Conservation (phyloP, 108 stramenopile genomes). For the Pseudonitzschia pungens region DNA sequence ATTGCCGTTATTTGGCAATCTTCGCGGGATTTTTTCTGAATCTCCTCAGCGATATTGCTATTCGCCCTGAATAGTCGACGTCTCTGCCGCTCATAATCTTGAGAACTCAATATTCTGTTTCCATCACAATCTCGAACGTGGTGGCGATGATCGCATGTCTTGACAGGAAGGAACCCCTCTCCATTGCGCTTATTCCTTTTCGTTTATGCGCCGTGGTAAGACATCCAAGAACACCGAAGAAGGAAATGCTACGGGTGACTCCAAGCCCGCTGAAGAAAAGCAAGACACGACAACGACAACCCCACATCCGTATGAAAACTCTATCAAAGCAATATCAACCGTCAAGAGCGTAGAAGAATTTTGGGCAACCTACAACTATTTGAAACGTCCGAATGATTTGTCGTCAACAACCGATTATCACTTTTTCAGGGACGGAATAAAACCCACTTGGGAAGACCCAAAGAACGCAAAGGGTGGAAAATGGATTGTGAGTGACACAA, state of each 20-base stretch:
- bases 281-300: slow-evolving; percentile 5
- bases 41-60: no score
- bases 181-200: slow-evolving; percentile 59
- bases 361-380: slow-evolving; percentile 89
- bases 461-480: slow-evolving; percentile 90
- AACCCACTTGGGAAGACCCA: slow-evolving; percentile 97
- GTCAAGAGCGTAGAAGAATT: slow-evolving; percentile 92
- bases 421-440: slow-evolving; percentile 93
- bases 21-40: no score
- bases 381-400: slow-evolving; percentile 83
- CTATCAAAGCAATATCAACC: slow-evolving; percentile 84
- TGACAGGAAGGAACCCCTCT: slow-evolving; percentile 39
- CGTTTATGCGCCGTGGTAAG: slow-evolving; percentile 78
- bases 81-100: no score
- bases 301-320: slow-evolving; percentile 68
- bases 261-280: slow-evolving; percentile 24
- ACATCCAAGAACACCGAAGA: slow-evolving; percentile 18
- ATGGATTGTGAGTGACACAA: slow-evolving; percentile 69
- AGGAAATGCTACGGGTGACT: not conserved
- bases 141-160: no score
- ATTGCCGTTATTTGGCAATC: no score
- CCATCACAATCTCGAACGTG: no score
- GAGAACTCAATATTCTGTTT: no score
- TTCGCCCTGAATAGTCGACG: no score
- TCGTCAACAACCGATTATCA: slow-evolving; percentile 87